Evolutionary conservation across 306 rosid genomes (phyloP).

Genomic region (Glycine latifolia): DNA sequence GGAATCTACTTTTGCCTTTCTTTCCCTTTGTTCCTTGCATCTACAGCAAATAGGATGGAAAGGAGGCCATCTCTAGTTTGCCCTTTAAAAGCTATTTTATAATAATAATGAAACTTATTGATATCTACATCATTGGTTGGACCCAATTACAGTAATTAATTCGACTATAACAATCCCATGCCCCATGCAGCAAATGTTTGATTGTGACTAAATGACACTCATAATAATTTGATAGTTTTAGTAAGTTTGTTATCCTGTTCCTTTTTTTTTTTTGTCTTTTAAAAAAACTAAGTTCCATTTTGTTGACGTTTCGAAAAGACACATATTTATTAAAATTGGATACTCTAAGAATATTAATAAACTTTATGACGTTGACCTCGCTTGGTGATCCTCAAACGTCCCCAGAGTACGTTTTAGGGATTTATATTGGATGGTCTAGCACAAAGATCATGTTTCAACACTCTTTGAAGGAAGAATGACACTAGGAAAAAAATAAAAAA

Average conservation of each 20-base stretch:
- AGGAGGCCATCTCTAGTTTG: constrained; percentile 52
- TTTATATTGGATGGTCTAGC: constrained; percentile 4
- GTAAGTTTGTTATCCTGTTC: neutral
- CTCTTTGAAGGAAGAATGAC: neutral
- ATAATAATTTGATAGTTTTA: constrained; percentile 51
- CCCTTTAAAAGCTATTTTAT: no score
- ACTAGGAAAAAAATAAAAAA: neutral
- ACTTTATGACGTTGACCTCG: constrained; percentile 45
- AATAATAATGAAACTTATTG: constrained; percentile 10
- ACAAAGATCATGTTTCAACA: neutral
- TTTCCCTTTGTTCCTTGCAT: constrained; percentile 67
- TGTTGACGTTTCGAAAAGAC: constrained; percentile 35
- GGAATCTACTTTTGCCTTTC: constrained; percentile 75
- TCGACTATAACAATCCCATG: constrained; percentile 50
- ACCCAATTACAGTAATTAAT: constrained; percentile 55
- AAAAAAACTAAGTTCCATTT: constrained; percentile 6
- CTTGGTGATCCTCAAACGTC: constrained; percentile 44
- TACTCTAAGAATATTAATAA: constrained; percentile 38
- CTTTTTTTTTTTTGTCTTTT: neutral
- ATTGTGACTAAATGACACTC: constrained; percentile 56
- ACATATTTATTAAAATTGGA: constrained; percentile 25
- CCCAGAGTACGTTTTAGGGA: constrained; percentile 38
- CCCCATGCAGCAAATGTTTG: constrained; percentile 45
- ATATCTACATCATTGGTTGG: constrained; percentile 62
- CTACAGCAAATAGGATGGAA: constrained; percentile 79